Base-by-base conservation (phyloP, 1,139 yeast genomes). In the Blastobotrys raffinosifermentans region DNA sequence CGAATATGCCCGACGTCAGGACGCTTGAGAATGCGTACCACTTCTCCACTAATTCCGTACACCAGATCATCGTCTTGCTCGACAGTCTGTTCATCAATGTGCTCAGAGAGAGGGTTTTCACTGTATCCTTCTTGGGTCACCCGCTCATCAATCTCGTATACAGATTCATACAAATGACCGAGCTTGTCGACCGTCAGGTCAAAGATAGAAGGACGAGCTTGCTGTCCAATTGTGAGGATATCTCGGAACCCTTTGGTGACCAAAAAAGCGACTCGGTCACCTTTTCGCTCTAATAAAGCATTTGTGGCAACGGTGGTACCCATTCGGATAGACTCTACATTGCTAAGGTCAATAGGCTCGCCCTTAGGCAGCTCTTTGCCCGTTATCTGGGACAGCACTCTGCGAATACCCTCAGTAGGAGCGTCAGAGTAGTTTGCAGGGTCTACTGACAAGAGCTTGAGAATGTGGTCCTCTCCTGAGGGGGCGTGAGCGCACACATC, bases 401-500 rank as follows among this genome's bases (percentile, higher is more conserved):
- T 64, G 45, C 96, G 69, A 32, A 89, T 84, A 4, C 95, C 96
- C 62, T 87, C 96, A 11, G 89, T 69, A 3, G 94, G 94, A 1
- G 96, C 95, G 67, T 89, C 96, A 3, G 69, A 64, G 56, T 89
- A 87, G 62, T 87, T 87, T 31, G 71, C 66, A 0, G 96, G 94
- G 55, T 89, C 96, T 5, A 82, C 95, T 1, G 95, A 85, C 19
- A 89, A 67, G 29, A 87, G 63, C 59, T 87, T 87, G 41, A 79
- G 69, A 4, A 80, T 77, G 38, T 69, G 71, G 36, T 66, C 68
- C 31, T 47, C 54, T 33, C 53, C 58, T 15, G 60, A 69, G 29
- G 63, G 60, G 16, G 68, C 69, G 29, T 62, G 67, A 43, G 56
- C 78, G 72, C 44, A 74, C 56, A 57, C 87, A 75, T 86, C 96